Percentiles rank a stretch among this genome's conserved stretches.
phyloP scores from a whole-genome alignment of 148 eudicot genomes.

The Camellia sinensis region DNA sequence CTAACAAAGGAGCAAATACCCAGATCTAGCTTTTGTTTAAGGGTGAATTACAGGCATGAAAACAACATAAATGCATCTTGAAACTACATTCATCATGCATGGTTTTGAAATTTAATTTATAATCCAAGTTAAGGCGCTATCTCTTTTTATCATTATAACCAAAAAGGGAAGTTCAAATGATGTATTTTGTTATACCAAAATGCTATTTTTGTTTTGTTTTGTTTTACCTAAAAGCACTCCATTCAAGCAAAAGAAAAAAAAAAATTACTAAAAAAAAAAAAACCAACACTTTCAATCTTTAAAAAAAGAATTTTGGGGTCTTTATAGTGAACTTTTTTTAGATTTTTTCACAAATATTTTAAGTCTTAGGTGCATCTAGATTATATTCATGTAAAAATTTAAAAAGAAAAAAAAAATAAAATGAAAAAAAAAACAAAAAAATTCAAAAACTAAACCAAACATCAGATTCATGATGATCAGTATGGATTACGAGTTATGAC shows the following conservation, averaged over 20 bases:
- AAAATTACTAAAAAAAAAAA: too few relatives aligned
- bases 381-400: too few relatives aligned
- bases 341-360: too few relatives aligned
- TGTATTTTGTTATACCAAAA: not conserved
- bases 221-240: not conserved
- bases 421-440: too few relatives aligned
- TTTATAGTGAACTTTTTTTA: too few relatives aligned
- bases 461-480: not conserved
- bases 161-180: not conserved
- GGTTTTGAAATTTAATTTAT: not conserved
- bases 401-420: too few relatives aligned
- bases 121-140: not conserved
- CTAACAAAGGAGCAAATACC: slow-evolving; percentile 5
- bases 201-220: not conserved
- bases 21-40: not conserved
- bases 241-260: not conserved
- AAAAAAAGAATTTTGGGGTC: too few relatives aligned
- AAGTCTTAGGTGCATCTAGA: too few relatives aligned
- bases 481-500: not conserved
- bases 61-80: not conserved
- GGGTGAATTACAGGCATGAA: not conserved
- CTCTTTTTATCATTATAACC: not conserved
- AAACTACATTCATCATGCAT: not conserved
- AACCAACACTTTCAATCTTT: too few relatives aligned
- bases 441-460: not conserved